Evolutionary conservation across 2,329 filamentous ascomycete species (phyloP), one percentile per base, ranked within the genome.

Genomic region (Epichloe coenophiala): DNA sequence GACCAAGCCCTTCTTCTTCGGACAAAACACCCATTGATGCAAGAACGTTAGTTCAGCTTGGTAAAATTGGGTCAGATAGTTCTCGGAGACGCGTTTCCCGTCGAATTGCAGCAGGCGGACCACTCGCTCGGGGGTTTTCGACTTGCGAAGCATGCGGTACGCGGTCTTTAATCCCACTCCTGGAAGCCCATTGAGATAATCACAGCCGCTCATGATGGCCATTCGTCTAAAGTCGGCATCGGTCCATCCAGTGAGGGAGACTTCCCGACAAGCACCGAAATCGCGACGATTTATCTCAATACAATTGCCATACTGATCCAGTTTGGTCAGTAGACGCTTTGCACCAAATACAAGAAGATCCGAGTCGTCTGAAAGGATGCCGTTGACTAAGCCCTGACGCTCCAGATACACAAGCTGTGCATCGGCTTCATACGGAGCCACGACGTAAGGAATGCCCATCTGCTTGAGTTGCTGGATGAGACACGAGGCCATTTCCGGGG

Each of bases 351-450:
- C 93, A 36, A 98, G 72, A 51, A 98, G 73, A 69, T 98, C 93
- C 0, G 93, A 98, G 65, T 98, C 93, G 64, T 98, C 93, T 0
- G 93, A 96, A 37, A 98, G 71, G 55, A 98, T 95, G 27, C 88
- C 94, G 58, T 83, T 73, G 58, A 96, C 85, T 47, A 90, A 72
- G 1, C 91, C 91, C 53, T 88, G 79, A 47, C 83, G 82, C 68
- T 98, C 93, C 38, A 98, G 76, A 63, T 97, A 98, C 27, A 89
- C 90, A 59, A 98, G 76, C 66, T 98, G 91, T n/a, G 91, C 84
- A 66, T 98, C 93, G 45, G 93, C 93, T 72, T 98, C 93, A 68
- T 96, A 98, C 0, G 93, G 93, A 1, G 93, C 93, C 17, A 98
- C 94, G 50, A 98, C 76, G 63, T 95, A 97, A 51, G 88, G 78